phyloP scores from a whole-genome alignment of 352 stramenopile species.

The Phytophthora rubi region DNA sequence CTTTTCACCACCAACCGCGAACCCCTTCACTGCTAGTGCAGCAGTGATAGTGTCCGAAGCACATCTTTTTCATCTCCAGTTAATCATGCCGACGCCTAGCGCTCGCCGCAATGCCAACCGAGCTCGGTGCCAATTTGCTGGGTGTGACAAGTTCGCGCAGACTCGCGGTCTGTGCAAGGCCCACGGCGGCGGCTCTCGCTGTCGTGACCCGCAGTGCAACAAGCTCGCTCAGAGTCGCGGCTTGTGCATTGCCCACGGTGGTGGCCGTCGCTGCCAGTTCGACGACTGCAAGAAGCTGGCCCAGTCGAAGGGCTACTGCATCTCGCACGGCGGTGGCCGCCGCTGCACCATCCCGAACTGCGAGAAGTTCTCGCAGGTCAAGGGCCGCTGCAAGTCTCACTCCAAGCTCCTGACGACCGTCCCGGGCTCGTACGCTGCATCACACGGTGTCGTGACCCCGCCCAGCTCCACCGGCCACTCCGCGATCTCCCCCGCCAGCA shows the following conservation, averaged over 20 bases:
- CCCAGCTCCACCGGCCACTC: constrained; percentile 24
- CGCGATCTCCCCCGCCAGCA: constrained; percentile 36
- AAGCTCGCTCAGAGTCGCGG: constrained; percentile 83
- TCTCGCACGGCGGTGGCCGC: constrained; percentile 79
- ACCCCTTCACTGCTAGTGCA: constrained; percentile 20
- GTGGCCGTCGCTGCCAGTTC: constrained; percentile 76
- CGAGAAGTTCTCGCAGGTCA: constrained; percentile 90
- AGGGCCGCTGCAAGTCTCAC: constrained; percentile 87
- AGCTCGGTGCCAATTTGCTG: constrained; percentile 71
- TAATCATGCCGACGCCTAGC: constrained; percentile 44
- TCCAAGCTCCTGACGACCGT: constrained; percentile 64
- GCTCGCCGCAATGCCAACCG: constrained; percentile 73
- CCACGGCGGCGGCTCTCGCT: constrained; percentile 83
- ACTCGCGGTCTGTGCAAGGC: constrained; percentile 84
- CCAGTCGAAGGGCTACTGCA: constrained; percentile 84
- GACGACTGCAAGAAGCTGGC: constrained; percentile 76
- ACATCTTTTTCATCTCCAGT: constrained; percentile 32
- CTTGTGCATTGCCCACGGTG: constrained; percentile 82
- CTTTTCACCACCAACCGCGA: constrained; percentile 39
- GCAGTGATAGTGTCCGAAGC: constrained; percentile 20
- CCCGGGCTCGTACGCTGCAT: constrained; percentile 22
- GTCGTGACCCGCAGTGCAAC: constrained; percentile 75
- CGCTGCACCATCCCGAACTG: constrained; percentile 78
- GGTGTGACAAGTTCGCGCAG: constrained; percentile 89
- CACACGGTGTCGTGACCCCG: constrained; percentile 34